These are phyloP conservation scores for Simplicillium aogashimaense DNA, from an alignment of 2,329 filamentous ascomycete genomes.

Conservation along the genomic window DNA sequence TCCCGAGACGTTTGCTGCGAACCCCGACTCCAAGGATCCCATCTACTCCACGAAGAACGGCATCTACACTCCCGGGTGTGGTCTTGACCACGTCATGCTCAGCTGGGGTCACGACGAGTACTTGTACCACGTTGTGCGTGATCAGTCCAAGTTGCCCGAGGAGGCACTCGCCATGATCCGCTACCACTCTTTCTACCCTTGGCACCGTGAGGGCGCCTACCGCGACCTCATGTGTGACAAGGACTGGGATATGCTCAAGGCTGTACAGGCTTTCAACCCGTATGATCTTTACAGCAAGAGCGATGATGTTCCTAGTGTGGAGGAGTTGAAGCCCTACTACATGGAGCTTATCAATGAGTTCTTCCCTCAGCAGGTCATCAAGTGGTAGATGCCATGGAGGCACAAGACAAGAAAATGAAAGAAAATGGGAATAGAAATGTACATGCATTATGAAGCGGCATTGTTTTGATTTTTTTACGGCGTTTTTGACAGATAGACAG, in stretches of 20 bases:
- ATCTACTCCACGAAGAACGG: slow-evolving; percentile 69
- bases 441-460: not conserved
- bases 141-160: slow-evolving; percentile 66
- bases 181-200: slow-evolving; percentile 89
- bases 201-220: slow-evolving; percentile 78
- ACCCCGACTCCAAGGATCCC: slow-evolving; percentile 62
- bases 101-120: slow-evolving; percentile 88
- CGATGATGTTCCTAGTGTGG: slow-evolving; percentile 65
- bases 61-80: slow-evolving; percentile 72
- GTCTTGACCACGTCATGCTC: slow-evolving; percentile 80
- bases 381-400: slow-evolving; percentile 21
- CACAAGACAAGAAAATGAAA: slow-evolving; percentile 7
- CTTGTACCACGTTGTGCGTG: slow-evolving; percentile 77
- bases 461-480: not conserved
- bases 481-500: not conserved
- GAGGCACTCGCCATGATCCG: slow-evolving; percentile 88
- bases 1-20: slow-evolving; percentile 63
- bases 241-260: slow-evolving; percentile 69
- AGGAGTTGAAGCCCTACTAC: slow-evolving; percentile 57
- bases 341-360: slow-evolving; percentile 32
- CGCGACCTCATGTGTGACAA: slow-evolving; percentile 73
- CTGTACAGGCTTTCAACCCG: slow-evolving; percentile 79
- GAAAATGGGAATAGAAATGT: slow-evolving; percentile 2
- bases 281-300: slow-evolving; percentile 92
- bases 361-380: slow-evolving; percentile 27